Percentiles rank a stretch among this genome's conserved stretches.
phyloP scores from a whole-genome alignment of 164 flowering plant species.

The Magnolia changhungtana region DNA sequence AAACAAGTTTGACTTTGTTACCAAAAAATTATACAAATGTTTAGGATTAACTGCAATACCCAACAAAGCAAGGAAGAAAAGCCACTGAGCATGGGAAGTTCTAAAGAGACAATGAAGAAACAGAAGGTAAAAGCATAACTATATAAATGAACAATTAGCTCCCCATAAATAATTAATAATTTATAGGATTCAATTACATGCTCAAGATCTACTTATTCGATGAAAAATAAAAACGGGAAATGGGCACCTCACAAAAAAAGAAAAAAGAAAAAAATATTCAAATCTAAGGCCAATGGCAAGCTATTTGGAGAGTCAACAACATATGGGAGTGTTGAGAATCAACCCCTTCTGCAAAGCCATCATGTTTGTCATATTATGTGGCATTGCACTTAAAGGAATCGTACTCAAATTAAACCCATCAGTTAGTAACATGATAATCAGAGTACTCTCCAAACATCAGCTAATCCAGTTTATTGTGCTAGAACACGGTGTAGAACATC shows the following conservation, averaged over 20 bases:
- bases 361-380: too few species aligned
- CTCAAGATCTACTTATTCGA: not conserved
- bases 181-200: not conserved
- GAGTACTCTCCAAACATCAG: too few species aligned
- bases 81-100: not conserved
- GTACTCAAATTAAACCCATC: too few species aligned
- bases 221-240: not conserved
- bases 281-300: not conserved
- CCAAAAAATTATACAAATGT: conserved; percentile 1
- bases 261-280: not conserved
- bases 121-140: not conserved
- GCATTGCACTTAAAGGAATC: too few species aligned
- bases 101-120: not conserved
- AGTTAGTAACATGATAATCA: too few species aligned
- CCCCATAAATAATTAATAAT: not conserved
- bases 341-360: too few species aligned
- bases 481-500: too few species aligned
- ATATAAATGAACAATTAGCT: not conserved
- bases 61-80: not conserved
- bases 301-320: not conserved
- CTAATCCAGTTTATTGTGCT: too few species aligned
- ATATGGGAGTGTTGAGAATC: not conserved
- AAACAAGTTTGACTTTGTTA: conserved; percentile 10
- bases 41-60: not conserved
- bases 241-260: not conserved